These are phyloP conservation scores for Mollisia scopiformis DNA, from an alignment of 2,329 filamentous ascomycete species.

Conservation along the genomic window DNA sequence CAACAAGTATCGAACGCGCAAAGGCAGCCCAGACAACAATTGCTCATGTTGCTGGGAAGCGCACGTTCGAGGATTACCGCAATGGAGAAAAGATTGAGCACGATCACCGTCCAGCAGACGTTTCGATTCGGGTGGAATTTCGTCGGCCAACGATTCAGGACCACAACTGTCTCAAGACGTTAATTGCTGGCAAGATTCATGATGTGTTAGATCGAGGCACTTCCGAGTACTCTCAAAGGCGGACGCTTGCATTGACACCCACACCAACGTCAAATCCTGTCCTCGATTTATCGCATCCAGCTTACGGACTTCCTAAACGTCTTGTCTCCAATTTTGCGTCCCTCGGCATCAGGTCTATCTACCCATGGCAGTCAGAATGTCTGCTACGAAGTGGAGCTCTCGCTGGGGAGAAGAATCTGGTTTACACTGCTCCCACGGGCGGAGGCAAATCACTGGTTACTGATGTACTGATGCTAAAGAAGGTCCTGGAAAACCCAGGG, in stretches of 20 bases:
- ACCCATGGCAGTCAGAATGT: constrained; percentile 80
- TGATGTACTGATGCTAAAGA: constrained; percentile 72
- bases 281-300: constrained; percentile 63
- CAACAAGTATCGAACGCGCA: constrained; percentile 28
- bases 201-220: constrained; percentile 34
- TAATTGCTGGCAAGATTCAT: constrained; percentile 51
- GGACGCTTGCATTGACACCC: constrained; percentile 55
- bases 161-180: constrained; percentile 17
- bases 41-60: constrained; percentile 27
- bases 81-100: constrained; percentile 1
- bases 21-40: constrained; percentile 23
- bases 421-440: constrained; percentile 80
- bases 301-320: constrained; percentile 62
- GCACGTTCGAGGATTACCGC: constrained; percentile 22
- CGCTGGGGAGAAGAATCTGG: constrained; percentile 66
- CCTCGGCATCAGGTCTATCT: constrained; percentile 73
- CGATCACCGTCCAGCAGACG: constrained; percentile 2
- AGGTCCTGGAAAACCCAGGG: constrained; percentile 62
- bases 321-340: constrained; percentile 67
- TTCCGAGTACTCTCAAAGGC: constrained; percentile 62
- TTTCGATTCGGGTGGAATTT: constrained; percentile 22
- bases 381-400: constrained; percentile 69
- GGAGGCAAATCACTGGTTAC: constrained; percentile 79
- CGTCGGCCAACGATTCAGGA: constrained; percentile 16
- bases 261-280: constrained; percentile 53